Percentiles rank a stretch among this genome's conserved stretches.
phyloP scores from a whole-genome alignment of 2,329 filamentous ascomycete genomes.

The Microcyclospora tardicrescens region DNA sequence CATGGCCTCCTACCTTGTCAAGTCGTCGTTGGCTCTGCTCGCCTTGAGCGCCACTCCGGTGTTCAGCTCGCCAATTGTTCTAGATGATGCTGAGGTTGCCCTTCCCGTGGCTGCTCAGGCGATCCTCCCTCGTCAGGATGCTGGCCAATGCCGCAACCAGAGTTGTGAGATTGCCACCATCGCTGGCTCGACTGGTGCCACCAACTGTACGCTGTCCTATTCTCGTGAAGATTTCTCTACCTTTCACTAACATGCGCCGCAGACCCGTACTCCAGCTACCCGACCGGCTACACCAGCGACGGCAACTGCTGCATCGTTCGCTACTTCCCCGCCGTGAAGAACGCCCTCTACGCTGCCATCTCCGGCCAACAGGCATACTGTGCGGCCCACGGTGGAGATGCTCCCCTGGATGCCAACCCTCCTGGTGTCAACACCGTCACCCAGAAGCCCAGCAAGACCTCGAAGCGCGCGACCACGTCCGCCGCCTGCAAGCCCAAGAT shows the following conservation, averaged over 20 bases:
- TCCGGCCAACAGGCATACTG: constrained; percentile 1
- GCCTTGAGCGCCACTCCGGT: neutral
- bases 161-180: constrained; percentile 1
- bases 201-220: neutral
- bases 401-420: neutral
- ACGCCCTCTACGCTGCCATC: neutral
- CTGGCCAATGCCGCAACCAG: constrained; percentile 1
- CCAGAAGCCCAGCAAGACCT: neutral
- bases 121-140: neutral
- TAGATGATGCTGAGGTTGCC: no score
- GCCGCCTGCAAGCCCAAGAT: constrained; percentile 34
- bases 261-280: constrained; percentile 1
- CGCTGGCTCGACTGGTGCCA: constrained; percentile 2
- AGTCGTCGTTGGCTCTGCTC: neutral
- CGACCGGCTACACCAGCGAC: neutral
- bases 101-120: neutral
- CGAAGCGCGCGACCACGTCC: constrained; percentile 6
- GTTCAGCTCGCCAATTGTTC: neutral
- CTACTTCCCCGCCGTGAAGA: constrained; percentile 2
- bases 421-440: constrained; percentile 1
- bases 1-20: no score
- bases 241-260: no score
- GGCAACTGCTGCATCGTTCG: constrained; percentile 3
- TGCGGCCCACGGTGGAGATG: constrained; percentile 1
- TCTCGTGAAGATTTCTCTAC: no score